A percentile compares a stretch with the other conserved stretches of the same genome.
Evolutionary conservation across 202 grass and related monocot genomes (phyloP).

Genomic region (Cymbopogon flexuosus): DNA sequence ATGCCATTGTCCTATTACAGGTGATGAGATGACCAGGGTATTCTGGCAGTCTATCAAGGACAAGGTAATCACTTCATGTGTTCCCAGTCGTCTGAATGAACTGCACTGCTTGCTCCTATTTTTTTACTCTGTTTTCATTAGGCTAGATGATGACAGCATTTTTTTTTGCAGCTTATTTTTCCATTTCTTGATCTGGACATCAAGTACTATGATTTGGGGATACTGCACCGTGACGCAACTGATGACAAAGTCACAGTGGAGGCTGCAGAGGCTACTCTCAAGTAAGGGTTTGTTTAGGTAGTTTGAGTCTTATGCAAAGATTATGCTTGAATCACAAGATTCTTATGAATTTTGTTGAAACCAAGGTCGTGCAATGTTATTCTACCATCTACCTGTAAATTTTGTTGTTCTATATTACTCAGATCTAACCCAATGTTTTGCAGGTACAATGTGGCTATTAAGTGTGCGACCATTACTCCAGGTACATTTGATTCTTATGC

Average conservation of each 20-base stretch:
- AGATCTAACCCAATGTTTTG: constrained; percentile 20
- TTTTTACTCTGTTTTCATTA: not conserved
- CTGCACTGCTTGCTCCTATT: constrained; percentile 4
- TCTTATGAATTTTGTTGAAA: constrained; percentile 8
- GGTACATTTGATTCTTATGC: constrained; percentile 48
- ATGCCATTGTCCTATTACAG: constrained; percentile 35
- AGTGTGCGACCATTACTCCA: constrained; percentile 97
- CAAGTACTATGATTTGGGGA: constrained; percentile 91
- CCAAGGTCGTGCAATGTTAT: not conserved
- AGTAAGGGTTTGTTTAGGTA: constrained; percentile 43
- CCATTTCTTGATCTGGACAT: constrained; percentile 96
- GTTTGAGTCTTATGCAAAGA: not conserved
- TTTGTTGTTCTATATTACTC: constrained; percentile 16
- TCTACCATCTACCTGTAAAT: not conserved
- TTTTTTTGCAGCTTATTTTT: constrained; percentile 67
- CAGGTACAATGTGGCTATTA: constrained; percentile 99
- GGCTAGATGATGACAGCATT: not conserved
- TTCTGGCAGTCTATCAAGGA: constrained; percentile 98
- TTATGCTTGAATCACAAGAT: not conserved
- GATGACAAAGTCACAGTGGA: constrained; percentile 95
- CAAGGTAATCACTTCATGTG: constrained; percentile 47
- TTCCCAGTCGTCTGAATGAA: not conserved
- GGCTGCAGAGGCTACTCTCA: constrained; percentile 92
- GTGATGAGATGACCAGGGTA: constrained; percentile 99
- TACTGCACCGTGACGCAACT: constrained; percentile 82